Evolutionary conservation across 495 filamentous ascomycete genomes (phyloP).

Genomic region (Rhizodiscina lignyota): DNA sequence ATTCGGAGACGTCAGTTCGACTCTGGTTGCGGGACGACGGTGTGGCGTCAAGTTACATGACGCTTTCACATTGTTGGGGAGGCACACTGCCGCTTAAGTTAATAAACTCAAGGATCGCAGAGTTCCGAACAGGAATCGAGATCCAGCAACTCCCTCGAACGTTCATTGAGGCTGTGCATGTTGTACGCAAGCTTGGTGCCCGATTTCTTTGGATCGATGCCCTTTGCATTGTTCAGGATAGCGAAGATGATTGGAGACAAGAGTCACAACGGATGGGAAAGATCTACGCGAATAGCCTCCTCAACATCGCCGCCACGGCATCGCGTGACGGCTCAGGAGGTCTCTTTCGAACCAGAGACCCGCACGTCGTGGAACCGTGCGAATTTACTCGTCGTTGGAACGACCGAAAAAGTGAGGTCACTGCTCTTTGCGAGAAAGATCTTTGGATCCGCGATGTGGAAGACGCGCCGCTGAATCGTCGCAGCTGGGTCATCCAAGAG

Average conservation of each 20-base stretch:
- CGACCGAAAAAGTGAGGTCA: too few relatives aligned
- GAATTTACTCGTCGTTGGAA: too few relatives aligned
- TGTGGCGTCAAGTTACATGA: too few relatives aligned
- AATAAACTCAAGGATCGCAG: background rate
- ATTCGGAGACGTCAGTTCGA: too few relatives aligned
- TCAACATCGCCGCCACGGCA: slow-evolving; percentile 3
- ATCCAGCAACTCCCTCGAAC: slow-evolving; percentile 4
- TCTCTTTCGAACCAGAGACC: background rate
- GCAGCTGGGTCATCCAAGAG: background rate
- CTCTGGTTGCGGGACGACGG: too few relatives aligned
- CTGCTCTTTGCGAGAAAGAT: background rate
- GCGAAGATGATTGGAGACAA: slow-evolving; percentile 3
- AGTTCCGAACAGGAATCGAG: background rate
- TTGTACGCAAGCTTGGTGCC: slow-evolving; percentile 3
- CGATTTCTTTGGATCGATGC: slow-evolving; percentile 10
- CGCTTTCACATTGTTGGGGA: background rate
- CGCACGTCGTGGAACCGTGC: background rate
- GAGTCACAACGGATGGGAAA: slow-evolving; percentile 1
- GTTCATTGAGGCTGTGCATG: slow-evolving; percentile 5
- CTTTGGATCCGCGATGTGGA: background rate
- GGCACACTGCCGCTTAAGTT: background rate
- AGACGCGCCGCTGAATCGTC: background rate
- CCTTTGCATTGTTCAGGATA: slow-evolving; percentile 6
- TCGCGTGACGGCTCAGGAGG: background rate
- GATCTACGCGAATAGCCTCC: background rate